Evolutionary conservation across 257 asterid genomes (phyloP).

Genomic region (Ajuga chamaepitys): DNA sequence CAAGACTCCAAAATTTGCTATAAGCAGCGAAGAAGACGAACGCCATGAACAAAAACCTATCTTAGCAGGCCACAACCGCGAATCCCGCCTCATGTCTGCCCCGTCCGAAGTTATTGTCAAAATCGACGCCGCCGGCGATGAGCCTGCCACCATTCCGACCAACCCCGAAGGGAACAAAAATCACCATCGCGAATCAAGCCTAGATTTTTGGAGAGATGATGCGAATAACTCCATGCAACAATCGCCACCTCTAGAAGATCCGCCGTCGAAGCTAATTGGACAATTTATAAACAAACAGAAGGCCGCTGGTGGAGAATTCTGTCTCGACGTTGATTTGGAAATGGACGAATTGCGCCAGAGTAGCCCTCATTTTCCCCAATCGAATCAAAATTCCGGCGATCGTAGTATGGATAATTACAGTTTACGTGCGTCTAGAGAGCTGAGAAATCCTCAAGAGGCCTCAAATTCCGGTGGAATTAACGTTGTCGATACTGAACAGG

Average conservation of each 20-base stretch:
- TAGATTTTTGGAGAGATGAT: constrained; percentile 37
- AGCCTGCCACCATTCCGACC: neutral
- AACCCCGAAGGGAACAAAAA: neutral
- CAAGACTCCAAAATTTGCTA: constrained; percentile 29
- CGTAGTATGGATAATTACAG: neutral
- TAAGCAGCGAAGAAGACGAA: constrained; percentile 26
- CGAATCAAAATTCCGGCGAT: neutral
- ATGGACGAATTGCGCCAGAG: constrained; percentile 44
- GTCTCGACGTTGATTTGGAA: constrained; percentile 64
- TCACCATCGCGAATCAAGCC: constrained; percentile 32
- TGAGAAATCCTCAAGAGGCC: constrained; percentile 25
- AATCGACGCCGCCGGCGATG: constrained; percentile 35
- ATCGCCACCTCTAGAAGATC: constrained; percentile 27
- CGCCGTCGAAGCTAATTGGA: constrained; percentile 57
- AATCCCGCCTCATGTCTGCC: constrained; percentile 3
- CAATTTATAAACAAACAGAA: constrained; percentile 52
- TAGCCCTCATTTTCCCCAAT: neutral
- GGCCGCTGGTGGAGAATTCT: constrained; percentile 43
- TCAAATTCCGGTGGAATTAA: neutral
- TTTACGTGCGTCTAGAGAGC: constrained; percentile 26
- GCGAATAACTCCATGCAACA: constrained; percentile 12
- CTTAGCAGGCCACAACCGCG: constrained; percentile 26
- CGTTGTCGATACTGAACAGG: constrained; percentile 33
- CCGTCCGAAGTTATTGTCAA: constrained; percentile 54
- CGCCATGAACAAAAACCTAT: constrained; percentile 45